Base-by-base conservation (phyloP, 2,329 filamentous ascomycete species). In the Colletotrichum sp. region DNA sequence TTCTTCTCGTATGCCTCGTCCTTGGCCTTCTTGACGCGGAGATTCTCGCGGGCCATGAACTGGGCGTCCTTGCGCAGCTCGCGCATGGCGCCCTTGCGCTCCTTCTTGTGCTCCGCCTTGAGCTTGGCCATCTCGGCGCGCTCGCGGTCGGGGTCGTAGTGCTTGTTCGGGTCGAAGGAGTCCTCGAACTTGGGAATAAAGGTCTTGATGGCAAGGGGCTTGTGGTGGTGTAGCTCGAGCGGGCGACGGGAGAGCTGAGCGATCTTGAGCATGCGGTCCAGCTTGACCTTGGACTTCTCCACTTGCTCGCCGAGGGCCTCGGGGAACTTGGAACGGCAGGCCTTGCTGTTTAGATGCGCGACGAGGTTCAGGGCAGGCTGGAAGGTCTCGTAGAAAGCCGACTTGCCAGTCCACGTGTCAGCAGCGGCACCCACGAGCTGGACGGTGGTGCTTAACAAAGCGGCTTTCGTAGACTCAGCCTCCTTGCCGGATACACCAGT, bases 1-100 rank as follows among this genome's bases (percentile, higher is more conserved):
- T 99, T 99, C 89, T 94, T 95, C 89, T 99, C 96, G 89, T 99
- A 99, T 79, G 95, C 96, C 74, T 92, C 92, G 88, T 99, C 97
- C 87, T 92, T 93, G 87, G 95, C 94, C 90, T 96, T 98, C 93
- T 99, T 99, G 88, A 98, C 90, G 81, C 92, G 91, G 81, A 99
- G 89, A 85, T 95, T 94, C 90, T 98, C 96, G 79, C 96, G 90
- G 39, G 96, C 95, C 87, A 99, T 92, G 83, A 99, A 99, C 84
- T 94, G 95, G 71, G 96, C 94, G 81, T 99, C 98, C 89, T 98
- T 99, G 83, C 97, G 92, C 80, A 99, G 88, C 86, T 99, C 97
- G 80, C 97, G 92, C 88, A 99, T 91, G 8, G 96, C 96, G 3
- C 96, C 96, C 91, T 99, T 99, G 85, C 92, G 92, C 90, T 99